Evolutionary conservation across 2,329 filamentous ascomycete genomes (phyloP).

Genomic region (Shiraia sp.): DNA sequence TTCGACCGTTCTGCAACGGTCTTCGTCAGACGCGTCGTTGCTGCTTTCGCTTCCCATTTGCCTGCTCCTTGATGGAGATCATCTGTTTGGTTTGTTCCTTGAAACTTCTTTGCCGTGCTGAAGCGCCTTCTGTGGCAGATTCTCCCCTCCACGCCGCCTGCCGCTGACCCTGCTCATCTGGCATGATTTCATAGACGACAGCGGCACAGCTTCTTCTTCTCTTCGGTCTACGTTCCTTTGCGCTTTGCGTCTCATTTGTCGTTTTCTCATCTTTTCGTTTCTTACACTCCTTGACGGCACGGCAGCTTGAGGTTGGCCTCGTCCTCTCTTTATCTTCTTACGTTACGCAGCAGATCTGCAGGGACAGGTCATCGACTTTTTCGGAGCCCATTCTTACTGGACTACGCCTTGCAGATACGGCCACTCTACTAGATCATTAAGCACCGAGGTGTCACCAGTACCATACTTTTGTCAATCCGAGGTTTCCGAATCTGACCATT

Average conservation of each 20-base stretch:
- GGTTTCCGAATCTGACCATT: slow-evolving; percentile 11
- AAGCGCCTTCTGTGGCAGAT: slow-evolving; percentile 17
- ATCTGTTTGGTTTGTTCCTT: slow-evolving; percentile 24
- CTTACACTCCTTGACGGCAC: slow-evolving; percentile 13
- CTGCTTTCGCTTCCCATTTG: slow-evolving; percentile 5
- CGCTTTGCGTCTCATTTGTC: slow-evolving; percentile 1
- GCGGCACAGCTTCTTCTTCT: slow-evolving; percentile 4
- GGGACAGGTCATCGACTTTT: slow-evolving; percentile 15
- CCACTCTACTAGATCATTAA: slow-evolving; percentile 7
- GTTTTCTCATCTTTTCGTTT: slow-evolving; percentile 7
- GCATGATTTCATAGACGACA: slow-evolving; percentile 20
- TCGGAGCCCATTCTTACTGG: slow-evolving; percentile 3
- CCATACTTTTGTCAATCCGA: slow-evolving; percentile 1
- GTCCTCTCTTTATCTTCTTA: slow-evolving; percentile 20
- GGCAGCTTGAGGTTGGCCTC: slow-evolving; percentile 15
- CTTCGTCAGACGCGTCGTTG: slow-evolving; percentile 6
- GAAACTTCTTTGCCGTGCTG: slow-evolving; percentile 28
- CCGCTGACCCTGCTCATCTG: slow-evolving; percentile 14
- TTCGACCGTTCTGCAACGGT: slow-evolving; percentile 11
- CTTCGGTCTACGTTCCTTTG: slow-evolving; percentile 8
- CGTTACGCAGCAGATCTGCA: slow-evolving; percentile 15
- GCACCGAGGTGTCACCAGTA: neutral
- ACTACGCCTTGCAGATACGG: slow-evolving; percentile 7
- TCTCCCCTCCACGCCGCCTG: slow-evolving; percentile 10
- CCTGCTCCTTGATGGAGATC: slow-evolving; percentile 35